Percentiles rank a stretch among this genome's conserved stretches.
phyloP scores from a whole-genome alignment of 768 basidiomycete genomes.

The Lentinula lateritia region DNA sequence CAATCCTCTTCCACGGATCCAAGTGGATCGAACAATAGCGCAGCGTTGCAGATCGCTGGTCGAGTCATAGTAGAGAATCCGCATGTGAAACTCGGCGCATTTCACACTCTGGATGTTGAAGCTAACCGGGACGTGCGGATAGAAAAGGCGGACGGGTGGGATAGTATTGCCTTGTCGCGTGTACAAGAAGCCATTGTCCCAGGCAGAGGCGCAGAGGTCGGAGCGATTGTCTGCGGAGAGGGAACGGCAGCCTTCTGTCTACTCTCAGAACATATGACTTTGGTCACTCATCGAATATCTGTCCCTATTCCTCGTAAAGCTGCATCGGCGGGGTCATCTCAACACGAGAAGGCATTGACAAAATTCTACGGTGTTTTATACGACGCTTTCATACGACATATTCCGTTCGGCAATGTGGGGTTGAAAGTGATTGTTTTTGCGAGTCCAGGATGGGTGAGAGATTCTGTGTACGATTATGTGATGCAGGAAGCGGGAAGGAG shows the following conservation, averaged over 20 bases:
- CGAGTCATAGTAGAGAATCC: conserved; percentile 81
- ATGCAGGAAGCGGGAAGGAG: conserved; percentile 74
- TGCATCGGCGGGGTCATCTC: conserved; percentile 70
- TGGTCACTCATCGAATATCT: conserved; percentile 86
- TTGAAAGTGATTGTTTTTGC: conserved; percentile 93
- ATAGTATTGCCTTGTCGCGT: conserved; percentile 76
- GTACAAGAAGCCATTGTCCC: conserved; percentile 87
- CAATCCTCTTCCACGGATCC: conserved; percentile 21
- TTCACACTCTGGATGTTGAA: conserved; percentile 92
- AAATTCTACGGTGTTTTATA: conserved; percentile 85
- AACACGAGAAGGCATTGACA: conserved; percentile 87
- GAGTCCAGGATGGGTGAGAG: conserved; percentile 93
- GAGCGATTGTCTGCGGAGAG: conserved; percentile 94
- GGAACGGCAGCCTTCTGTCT: conserved; percentile 93
- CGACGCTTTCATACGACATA: conserved; percentile 82
- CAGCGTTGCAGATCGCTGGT: conserved; percentile 81
- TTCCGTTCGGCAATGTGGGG: conserved; percentile 70
- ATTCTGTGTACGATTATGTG: conserved; percentile 81
- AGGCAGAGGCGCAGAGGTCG: conserved; percentile 95
- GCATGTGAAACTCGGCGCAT: conserved; percentile 88
- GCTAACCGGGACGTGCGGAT: conserved; percentile 86
- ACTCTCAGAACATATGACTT: conserved; percentile 94
- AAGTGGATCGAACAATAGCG: conserved; percentile 26
- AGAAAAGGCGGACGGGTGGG: conserved; percentile 87
- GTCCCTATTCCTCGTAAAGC: conserved; percentile 89